These are phyloP conservation scores for Phaseolus coccineus DNA, from an alignment of 331 rosid genomes.

Conservation along the genomic window DNA sequence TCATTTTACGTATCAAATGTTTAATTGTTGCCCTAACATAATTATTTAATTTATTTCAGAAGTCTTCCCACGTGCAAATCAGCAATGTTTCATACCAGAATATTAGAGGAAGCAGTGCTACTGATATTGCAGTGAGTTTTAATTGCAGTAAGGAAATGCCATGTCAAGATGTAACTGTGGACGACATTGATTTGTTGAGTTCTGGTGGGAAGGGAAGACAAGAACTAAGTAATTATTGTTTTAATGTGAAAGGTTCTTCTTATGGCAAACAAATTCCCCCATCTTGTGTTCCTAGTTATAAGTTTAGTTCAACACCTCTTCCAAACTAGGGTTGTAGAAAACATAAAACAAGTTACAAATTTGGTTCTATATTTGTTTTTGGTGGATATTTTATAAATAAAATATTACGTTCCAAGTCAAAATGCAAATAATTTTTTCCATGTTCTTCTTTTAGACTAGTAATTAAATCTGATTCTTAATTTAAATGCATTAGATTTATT, in stretches of 20 bases:
- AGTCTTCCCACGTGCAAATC: constrained; percentile 54
- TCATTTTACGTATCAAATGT: too few relatives aligned
- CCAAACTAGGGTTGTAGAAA: background rate
- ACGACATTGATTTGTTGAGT: constrained; percentile 43
- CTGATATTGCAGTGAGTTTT: constrained; percentile 43
- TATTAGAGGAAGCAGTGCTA: constrained; percentile 51
- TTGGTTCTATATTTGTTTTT: too few relatives aligned
- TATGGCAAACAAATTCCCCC: constrained; percentile 55
- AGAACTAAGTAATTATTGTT: constrained; percentile 19
- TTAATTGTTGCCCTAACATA: too few relatives aligned
- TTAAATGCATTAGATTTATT: too few relatives aligned
- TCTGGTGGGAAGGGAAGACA: background rate
- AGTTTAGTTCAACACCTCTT: constrained; percentile 9
- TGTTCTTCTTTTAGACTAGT: too few relatives aligned
- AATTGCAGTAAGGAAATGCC: constrained; percentile 55
- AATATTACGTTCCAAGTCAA: too few relatives aligned
- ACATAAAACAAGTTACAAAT: background rate
- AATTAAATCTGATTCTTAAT: too few relatives aligned
- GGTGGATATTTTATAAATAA: too few relatives aligned
- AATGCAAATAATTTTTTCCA: too few relatives aligned
- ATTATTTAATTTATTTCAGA: constrained; percentile 21
- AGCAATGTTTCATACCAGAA: constrained; percentile 51
- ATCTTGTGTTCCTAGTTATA: constrained; percentile 4
- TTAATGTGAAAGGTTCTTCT: constrained; percentile 44
- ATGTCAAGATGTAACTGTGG: constrained; percentile 51